These are phyloP conservation scores for Actinidia chinensis DNA, from an alignment of 179 eudicot genomes.

Conservation along the genomic window DNA sequence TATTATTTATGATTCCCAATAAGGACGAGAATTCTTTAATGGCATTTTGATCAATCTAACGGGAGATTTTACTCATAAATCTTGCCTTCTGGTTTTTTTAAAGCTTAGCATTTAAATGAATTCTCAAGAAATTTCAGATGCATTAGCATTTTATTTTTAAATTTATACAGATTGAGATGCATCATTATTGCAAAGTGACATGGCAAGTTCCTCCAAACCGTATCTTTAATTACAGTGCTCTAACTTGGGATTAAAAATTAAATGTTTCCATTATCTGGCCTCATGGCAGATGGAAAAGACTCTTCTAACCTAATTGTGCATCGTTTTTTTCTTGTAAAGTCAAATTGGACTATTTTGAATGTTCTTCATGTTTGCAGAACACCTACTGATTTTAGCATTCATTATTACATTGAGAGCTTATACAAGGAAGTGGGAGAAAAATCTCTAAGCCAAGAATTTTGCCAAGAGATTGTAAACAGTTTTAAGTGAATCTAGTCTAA, in stretches of 20 bases:
- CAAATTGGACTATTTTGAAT: background rate
- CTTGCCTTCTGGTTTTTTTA: background rate
- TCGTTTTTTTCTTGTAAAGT: background rate
- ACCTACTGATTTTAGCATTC: conserved; percentile 23
- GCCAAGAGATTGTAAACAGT: conserved; percentile 62
- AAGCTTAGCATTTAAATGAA: background rate
- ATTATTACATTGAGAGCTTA: conserved; percentile 55
- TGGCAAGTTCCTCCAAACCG: background rate
- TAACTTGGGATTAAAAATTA: background rate
- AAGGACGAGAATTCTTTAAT: background rate
- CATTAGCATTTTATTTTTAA: background rate
- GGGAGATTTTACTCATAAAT: background rate
- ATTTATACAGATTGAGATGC: background rate
- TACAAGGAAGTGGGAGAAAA: conserved; percentile 56
- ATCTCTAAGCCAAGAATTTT: conserved; percentile 49
- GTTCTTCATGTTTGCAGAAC: background rate
- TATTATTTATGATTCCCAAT: background rate
- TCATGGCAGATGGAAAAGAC: background rate
- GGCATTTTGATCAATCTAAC: background rate
- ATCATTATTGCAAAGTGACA: background rate
- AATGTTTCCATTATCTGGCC: background rate
- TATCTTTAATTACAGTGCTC: background rate
- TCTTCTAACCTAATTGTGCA: background rate
- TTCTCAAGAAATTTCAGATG: background rate
- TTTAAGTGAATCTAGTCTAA: conserved; percentile 57